Evolutionary conservation across 1,139 yeast species (phyloP).

Genomic region (Hansenula lynferdii): DNA sequence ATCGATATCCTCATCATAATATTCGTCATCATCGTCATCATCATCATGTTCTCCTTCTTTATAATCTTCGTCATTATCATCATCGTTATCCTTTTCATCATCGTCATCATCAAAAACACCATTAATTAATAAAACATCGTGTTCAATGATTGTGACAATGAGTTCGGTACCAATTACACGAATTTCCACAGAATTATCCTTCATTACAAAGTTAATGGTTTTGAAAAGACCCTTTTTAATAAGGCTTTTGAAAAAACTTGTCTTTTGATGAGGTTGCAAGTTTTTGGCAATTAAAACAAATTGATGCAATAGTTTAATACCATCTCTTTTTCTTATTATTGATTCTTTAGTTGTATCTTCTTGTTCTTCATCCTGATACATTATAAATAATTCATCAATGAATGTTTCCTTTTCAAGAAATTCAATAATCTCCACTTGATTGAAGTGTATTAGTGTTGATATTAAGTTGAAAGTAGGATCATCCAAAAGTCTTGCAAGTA

Average conservation of each 20-base stretch:
- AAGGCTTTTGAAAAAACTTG: constrained; percentile 59
- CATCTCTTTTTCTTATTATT: constrained; percentile 49
- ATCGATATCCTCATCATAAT: background rate
- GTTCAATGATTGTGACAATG: constrained; percentile 76
- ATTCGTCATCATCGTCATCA: background rate
- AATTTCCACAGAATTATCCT: constrained; percentile 45
- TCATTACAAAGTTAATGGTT: constrained; percentile 68
- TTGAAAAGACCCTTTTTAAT: constrained; percentile 67
- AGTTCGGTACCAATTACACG: constrained; percentile 79
- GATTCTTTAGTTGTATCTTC: constrained; percentile 8
- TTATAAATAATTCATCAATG: constrained; percentile 46
- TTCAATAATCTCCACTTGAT: constrained; percentile 67
- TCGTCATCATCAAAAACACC: constrained; percentile 7
- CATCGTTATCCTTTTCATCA: constrained; percentile 2
- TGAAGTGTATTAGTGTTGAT: constrained; percentile 58
- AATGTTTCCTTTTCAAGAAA: constrained; percentile 54
- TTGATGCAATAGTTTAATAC: constrained; percentile 76
- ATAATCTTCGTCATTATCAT: background rate
- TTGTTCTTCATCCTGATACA: constrained; percentile 37
- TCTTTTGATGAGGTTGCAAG: constrained; percentile 57
- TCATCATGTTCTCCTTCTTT: background rate
- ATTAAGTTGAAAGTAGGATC: constrained; percentile 70
- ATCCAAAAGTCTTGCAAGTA: constrained; percentile 73
- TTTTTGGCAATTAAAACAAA: constrained; percentile 71
- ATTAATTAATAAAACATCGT: constrained; percentile 67